Percentiles rank a stretch among this genome's conserved stretches.
phyloP scores from a whole-genome alignment of 495 filamentous ascomycete genomes.

The Cetradonia linearis region DNA sequence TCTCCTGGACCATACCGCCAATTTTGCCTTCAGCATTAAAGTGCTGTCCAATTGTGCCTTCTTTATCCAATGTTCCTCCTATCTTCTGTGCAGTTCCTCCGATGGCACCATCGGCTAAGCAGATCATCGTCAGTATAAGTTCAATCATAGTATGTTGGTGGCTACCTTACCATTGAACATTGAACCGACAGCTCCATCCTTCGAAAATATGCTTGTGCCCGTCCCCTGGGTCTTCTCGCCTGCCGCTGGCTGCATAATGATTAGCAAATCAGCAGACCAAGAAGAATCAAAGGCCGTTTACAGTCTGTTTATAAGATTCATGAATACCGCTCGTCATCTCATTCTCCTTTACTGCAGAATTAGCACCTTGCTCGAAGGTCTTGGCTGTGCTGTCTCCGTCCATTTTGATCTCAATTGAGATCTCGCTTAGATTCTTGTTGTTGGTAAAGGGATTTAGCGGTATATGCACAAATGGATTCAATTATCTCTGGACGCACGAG shows the following conservation, averaged over 20 bases:
- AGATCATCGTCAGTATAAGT: conserved; percentile 9
- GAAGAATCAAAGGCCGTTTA: background rate
- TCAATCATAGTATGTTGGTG: background rate
- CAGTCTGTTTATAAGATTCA: conserved; percentile 22
- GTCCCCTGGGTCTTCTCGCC: conserved; percentile 24
- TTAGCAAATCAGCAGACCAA: background rate
- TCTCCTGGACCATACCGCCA: conserved; percentile 36
- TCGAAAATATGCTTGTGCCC: conserved; percentile 23
- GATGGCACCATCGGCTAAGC: conserved; percentile 40
- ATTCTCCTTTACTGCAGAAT: conserved; percentile 22
- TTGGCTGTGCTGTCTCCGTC: conserved; percentile 26
- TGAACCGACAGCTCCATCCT: conserved; percentile 24
- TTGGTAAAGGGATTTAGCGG: background rate
- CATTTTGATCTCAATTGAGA: conserved; percentile 14
- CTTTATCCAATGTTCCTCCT: conserved; percentile 43
- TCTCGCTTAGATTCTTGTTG: background rate
- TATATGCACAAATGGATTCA: background rate
- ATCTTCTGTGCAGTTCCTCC: conserved; percentile 42
- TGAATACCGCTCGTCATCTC: conserved; percentile 25
- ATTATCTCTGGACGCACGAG: no score
- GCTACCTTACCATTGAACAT: conserved; percentile 25
- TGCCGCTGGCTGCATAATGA: conserved; percentile 16
- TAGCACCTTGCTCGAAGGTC: conserved; percentile 25
- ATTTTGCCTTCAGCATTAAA: conserved; percentile 32
- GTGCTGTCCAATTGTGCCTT: conserved; percentile 30